Base-by-base conservation (phyloP, 768 basidiomycete genomes). In the Neoboletus subvelutipes region DNA sequence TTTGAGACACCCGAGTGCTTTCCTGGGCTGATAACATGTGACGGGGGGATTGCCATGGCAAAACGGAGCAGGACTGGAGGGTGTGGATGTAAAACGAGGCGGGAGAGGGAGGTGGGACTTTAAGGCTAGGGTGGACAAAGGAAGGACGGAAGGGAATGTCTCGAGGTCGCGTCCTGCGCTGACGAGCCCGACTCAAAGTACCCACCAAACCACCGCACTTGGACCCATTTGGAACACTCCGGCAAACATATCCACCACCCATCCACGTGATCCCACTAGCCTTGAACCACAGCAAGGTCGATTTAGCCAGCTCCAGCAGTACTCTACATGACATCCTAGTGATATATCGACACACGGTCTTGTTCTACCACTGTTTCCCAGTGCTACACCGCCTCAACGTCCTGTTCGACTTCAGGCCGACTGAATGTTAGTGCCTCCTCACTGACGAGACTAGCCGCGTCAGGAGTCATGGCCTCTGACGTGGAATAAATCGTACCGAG, bases 1-100 rank as follows among this genome's bases (percentile, higher is more conserved):
- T 83, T 85, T 54, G 80, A 80, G 52, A 70, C 67, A 55, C 72
- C 73, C 18, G 79, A 59, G 34, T 51, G 58, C 62, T 55, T 70
- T 46, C 64, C 61, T 33, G 69, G 63, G 50, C 56, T 64, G 59
- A 64, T 59, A 29, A 53, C 58, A 40, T 53, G 55, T 49, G 57
- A 60, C 45, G 65, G 46, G 45, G 63, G 62, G 33, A 60, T 33
- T 43, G 63, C 60, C 73, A 74, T 73, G 48, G 40, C 34, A 41
- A 26, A 18, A 39, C 29, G n/a, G 45, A 18, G 4, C 3, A 28
- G 34, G 40, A 18, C 17, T 13, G 26, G 45, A 50, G 31, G 46
- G 5, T 40, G 41, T 45, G 47, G 36, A 39, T 4, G 24, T 8
- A 20, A 46, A 34, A 22, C 45, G 37, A 64, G 24, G 40, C 4